Conservation (phyloP, 2,329 filamentous ascomycete genomes). For the Cladophialophora yegresii region DNA sequence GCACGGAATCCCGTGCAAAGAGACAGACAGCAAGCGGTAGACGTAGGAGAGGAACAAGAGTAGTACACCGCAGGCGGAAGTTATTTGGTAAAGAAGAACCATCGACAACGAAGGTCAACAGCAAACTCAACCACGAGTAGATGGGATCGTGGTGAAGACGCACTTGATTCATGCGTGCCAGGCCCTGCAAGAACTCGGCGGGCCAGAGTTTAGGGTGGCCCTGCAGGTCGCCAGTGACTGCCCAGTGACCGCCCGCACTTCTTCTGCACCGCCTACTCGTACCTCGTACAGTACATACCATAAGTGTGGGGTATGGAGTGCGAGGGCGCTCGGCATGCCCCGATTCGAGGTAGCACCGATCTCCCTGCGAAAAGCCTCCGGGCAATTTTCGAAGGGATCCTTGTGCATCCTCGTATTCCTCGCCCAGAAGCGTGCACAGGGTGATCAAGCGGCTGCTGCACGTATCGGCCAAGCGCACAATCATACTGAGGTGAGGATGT, state of each 20-base stretch:
- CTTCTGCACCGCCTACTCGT: neutral
- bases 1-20: neutral
- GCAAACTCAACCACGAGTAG: neutral
- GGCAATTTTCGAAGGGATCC: constrained; percentile 17
- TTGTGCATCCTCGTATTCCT: constrained; percentile 5
- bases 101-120: constrained; percentile 5
- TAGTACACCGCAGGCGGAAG: neutral
- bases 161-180: constrained; percentile 3
- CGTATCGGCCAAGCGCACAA: neutral
- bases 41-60: neutral
- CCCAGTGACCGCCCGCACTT: constrained; percentile 7
- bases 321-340: neutral
- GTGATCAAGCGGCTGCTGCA: neutral
- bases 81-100: neutral
- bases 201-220: constrained; percentile 6
- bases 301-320: constrained; percentile 10
- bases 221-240: neutral
- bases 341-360: constrained; percentile 4
- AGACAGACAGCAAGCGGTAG: constrained; percentile 2
- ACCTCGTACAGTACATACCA: too few species aligned
- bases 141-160: constrained; percentile 1
- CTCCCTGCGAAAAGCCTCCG: constrained; percentile 12
- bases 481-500: neutral
- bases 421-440: neutral
- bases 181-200: constrained; percentile 1